These are phyloP conservation scores for Xylaria curta DNA, from an alignment of 495 filamentous ascomycete species.

Conservation along the genomic window DNA sequence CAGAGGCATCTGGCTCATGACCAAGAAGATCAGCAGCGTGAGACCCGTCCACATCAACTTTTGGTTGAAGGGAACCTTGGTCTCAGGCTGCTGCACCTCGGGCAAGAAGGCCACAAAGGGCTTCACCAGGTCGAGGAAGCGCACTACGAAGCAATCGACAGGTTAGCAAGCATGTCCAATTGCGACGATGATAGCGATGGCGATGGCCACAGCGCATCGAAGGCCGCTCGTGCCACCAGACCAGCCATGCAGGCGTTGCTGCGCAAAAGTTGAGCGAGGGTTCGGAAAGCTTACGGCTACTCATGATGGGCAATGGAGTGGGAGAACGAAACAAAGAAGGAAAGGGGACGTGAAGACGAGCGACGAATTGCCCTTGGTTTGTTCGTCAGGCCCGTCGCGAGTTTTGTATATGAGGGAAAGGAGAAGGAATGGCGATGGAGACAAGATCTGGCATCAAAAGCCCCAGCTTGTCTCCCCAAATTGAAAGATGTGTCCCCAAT, in stretches of 20 bases:
- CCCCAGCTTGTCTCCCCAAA: constrained; percentile 43
- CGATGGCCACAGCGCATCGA: constrained; percentile 45
- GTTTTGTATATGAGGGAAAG: constrained; percentile 40
- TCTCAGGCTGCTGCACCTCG: constrained; percentile 96
- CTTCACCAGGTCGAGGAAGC: constrained; percentile 99
- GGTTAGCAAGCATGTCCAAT: constrained; percentile 43
- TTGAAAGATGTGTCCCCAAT: constrained; percentile 60
- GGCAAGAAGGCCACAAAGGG: constrained; percentile 98
- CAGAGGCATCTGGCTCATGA: constrained; percentile 99
- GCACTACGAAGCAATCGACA: constrained; percentile 65
- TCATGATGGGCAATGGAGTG: constrained; percentile 61
- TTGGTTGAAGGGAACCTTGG: constrained; percentile 97
- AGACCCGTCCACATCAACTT: constrained; percentile 99
- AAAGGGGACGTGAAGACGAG: constrained; percentile 46
- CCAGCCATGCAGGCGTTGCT: constrained; percentile 41
- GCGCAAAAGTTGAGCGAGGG: constrained; percentile 32
- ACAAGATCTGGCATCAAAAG: constrained; percentile 59
- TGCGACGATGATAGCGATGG: constrained; percentile 27
- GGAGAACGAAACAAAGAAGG: constrained; percentile 49
- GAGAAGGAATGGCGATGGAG: constrained; percentile 45
- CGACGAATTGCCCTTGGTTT: constrained; percentile 40
- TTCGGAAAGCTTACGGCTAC: constrained; percentile 59
- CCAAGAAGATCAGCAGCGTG: constrained; percentile 96
- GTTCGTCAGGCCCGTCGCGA: constrained; percentile 40
- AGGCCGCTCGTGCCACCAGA: constrained; percentile 36